Evolutionary conservation across 352 stramenopile species (phyloP).

Genomic region (Phytopythium litorale): DNA sequence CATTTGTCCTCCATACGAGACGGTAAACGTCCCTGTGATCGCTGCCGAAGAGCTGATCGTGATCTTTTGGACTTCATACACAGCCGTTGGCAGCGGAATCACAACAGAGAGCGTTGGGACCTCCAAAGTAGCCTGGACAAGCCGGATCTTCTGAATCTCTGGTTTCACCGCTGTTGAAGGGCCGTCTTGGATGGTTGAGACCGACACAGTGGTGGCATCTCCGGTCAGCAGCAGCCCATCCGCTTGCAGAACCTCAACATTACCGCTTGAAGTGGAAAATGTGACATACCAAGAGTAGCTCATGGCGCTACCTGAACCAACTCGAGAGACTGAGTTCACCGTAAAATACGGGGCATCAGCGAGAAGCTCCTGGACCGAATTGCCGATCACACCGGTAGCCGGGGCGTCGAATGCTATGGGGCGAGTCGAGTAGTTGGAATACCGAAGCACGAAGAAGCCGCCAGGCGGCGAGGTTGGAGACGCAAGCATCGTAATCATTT

Average conservation of each 20-base stretch:
- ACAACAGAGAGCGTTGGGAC: slow-evolving; percentile 9
- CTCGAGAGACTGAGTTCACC: slow-evolving; percentile 20
- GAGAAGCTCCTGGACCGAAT: slow-evolving; percentile 27
- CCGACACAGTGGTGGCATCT: slow-evolving; percentile 16
- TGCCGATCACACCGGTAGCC: slow-evolving; percentile 9
- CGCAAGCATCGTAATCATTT: slow-evolving; percentile 20
- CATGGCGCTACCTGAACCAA: slow-evolving; percentile 25
- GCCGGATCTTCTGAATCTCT: slow-evolving; percentile 16
- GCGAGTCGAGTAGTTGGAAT: slow-evolving; percentile 5
- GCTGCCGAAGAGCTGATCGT: slow-evolving; percentile 14
- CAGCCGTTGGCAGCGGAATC: slow-evolving; percentile 10
- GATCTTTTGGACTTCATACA: slow-evolving; percentile 28
- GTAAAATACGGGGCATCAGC: slow-evolving; percentile 14
- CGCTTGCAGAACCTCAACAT: slow-evolving; percentile 21
- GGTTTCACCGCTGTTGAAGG: slow-evolving; percentile 10
- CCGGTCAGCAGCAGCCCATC: slow-evolving; percentile 16
- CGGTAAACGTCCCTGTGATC: slow-evolving; percentile 18
- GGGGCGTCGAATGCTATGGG: slow-evolving; percentile 30
- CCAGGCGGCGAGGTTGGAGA: slow-evolving; percentile 6
- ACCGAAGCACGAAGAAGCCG: slow-evolving; percentile 26
- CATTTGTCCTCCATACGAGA: slow-evolving; percentile 20
- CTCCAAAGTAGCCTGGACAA: slow-evolving; percentile 8
- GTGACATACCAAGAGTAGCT: slow-evolving; percentile 38
- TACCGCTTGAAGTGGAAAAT: slow-evolving; percentile 25
- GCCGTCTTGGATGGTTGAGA: slow-evolving; percentile 21